Percentiles rank a stretch among this genome's conserved stretches.
These are phyloP conservation scores for Phlegmacium glaucopus DNA, from an alignment of 768 basidiomycete species.

Conservation along the genomic window DNA sequence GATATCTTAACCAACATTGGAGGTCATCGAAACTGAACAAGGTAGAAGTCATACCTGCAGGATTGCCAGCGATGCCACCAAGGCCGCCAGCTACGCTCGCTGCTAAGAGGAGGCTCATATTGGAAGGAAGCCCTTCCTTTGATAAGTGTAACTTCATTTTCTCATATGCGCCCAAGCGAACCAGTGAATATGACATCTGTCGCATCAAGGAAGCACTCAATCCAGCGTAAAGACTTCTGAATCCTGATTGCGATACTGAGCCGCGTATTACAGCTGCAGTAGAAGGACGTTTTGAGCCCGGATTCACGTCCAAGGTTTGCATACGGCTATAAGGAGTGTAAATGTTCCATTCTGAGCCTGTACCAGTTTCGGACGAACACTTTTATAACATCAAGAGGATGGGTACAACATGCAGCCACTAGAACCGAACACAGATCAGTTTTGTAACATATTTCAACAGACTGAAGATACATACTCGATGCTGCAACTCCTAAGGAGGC, in stretches of 20 bases:
- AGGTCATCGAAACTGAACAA: not conserved
- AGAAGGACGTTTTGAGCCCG: constrained; percentile 53
- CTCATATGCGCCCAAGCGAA: constrained; percentile 81
- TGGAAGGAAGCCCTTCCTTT: constrained; percentile 46
- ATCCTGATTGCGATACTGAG: constrained; percentile 64
- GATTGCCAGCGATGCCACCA: constrained; percentile 84
- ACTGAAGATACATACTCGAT: constrained; percentile 43
- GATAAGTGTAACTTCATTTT: constrained; percentile 62
- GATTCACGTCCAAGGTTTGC: constrained; percentile 59
- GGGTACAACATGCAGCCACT: constrained; percentile 83
- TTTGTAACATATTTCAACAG: not conserved
- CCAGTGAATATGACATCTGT: constrained; percentile 90
- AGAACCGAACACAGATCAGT: constrained; percentile 5
- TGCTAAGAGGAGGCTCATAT: constrained; percentile 54
- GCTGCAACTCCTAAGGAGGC: constrained; percentile 51
- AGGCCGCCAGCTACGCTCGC: constrained; percentile 74
- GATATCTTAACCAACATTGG: constrained; percentile 44
- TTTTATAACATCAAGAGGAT: constrained; percentile 85
- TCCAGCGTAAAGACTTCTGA: constrained; percentile 77
- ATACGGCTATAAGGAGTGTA: constrained; percentile 53
- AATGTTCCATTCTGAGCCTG: not conserved
- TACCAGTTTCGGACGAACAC: constrained; percentile 45
- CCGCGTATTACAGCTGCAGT: constrained; percentile 60
- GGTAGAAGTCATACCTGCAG: constrained; percentile 49
- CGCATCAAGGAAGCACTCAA: constrained; percentile 79